These are phyloP conservation scores for Hysterium pulicare DNA, from an alignment of 2,329 filamentous ascomycete species.

Conservation along the genomic window DNA sequence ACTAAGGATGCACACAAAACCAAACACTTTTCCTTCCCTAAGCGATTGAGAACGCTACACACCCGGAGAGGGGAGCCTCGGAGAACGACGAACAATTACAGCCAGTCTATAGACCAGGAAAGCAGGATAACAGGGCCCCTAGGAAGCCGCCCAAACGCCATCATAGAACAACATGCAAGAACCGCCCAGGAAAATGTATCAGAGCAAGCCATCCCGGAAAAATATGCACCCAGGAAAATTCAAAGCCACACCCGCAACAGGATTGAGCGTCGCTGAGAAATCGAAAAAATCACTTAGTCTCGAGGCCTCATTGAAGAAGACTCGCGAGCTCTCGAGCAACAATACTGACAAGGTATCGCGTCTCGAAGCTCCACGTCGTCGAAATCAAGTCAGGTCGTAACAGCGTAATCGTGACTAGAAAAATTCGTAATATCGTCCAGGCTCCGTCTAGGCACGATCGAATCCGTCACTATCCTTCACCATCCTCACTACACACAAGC, in stretches of 20 bases:
- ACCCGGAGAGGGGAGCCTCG: slow-evolving; percentile 2
- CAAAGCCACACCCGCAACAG: slow-evolving; percentile 10
- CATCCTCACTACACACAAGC: slow-evolving; percentile 28
- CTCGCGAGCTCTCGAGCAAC: slow-evolving; percentile 31
- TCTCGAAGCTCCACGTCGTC: slow-evolving; percentile 33
- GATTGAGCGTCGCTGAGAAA: slow-evolving; percentile 11
- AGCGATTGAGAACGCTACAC: neutral
- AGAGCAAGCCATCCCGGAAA: slow-evolving; percentile 4
- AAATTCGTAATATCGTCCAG: slow-evolving; percentile 30
- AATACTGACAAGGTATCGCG: slow-evolving; percentile 15
- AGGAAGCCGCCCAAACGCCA: neutral
- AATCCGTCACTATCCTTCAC: slow-evolving; percentile 1
- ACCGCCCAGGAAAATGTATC: slow-evolving; percentile 6
- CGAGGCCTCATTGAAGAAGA: slow-evolving; percentile 27
- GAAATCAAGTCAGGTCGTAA: slow-evolving; percentile 29
- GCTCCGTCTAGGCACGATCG: slow-evolving; percentile 1
- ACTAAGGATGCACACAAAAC: neutral
- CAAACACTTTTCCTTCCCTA: slow-evolving; percentile 5
- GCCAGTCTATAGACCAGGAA: slow-evolving; percentile 3
- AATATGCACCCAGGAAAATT: slow-evolving; percentile 5
- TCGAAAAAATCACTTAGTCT: slow-evolving; percentile 11
- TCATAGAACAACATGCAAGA: slow-evolving; percentile 2
- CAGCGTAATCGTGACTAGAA: slow-evolving; percentile 31
- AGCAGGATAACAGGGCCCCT: neutral
- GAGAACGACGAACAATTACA: slow-evolving; percentile 5